These are phyloP conservation scores for Endocalyx cinctus DNA, from an alignment of 2,329 filamentous ascomycete species.

Conservation along the genomic window DNA sequence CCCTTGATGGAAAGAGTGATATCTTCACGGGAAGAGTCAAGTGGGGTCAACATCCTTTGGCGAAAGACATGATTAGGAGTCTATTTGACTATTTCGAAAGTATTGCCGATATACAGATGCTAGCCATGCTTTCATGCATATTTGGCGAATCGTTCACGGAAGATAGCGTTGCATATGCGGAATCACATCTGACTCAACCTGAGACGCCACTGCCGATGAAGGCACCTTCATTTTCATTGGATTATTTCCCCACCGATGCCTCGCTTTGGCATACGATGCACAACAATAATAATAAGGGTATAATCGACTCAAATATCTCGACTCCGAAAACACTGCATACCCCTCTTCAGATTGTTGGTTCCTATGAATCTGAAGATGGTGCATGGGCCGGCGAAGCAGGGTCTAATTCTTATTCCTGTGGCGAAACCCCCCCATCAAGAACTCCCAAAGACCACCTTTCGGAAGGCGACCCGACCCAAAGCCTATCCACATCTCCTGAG, in stretches of 20 bases:
- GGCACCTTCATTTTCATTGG: slow-evolving; percentile 60
- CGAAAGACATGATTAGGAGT: slow-evolving; percentile 54
- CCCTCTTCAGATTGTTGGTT: slow-evolving; percentile 49
- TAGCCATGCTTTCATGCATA: slow-evolving; percentile 67
- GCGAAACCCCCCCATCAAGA: slow-evolving; percentile 55
- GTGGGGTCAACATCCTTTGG: slow-evolving; percentile 64
- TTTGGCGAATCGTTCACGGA: slow-evolving; percentile 58
- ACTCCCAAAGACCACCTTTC: slow-evolving; percentile 39
- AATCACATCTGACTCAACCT: slow-evolving; percentile 51
- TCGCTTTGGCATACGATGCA: slow-evolving; percentile 42
- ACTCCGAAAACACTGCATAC: slow-evolving; percentile 56
- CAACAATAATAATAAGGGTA: slow-evolving; percentile 45
- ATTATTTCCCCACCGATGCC: slow-evolving; percentile 60
- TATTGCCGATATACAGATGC: slow-evolving; percentile 62
- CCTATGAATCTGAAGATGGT: slow-evolving; percentile 53
- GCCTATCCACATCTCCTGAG: slow-evolving; percentile 56
- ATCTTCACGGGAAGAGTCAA: slow-evolving; percentile 56
- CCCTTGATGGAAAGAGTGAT: slow-evolving; percentile 12
- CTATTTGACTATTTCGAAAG: slow-evolving; percentile 62
- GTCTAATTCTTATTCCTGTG: slow-evolving; percentile 56
- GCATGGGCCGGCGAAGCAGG: slow-evolving; percentile 49
- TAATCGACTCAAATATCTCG: slow-evolving; percentile 49
- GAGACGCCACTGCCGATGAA: slow-evolving; percentile 62
- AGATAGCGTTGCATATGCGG: slow-evolving; percentile 53
- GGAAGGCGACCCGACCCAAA: slow-evolving; percentile 44